Base-by-base conservation (phyloP, 2,329 filamentous ascomycete species). In the Colletotrichum chlorophyti region DNA sequence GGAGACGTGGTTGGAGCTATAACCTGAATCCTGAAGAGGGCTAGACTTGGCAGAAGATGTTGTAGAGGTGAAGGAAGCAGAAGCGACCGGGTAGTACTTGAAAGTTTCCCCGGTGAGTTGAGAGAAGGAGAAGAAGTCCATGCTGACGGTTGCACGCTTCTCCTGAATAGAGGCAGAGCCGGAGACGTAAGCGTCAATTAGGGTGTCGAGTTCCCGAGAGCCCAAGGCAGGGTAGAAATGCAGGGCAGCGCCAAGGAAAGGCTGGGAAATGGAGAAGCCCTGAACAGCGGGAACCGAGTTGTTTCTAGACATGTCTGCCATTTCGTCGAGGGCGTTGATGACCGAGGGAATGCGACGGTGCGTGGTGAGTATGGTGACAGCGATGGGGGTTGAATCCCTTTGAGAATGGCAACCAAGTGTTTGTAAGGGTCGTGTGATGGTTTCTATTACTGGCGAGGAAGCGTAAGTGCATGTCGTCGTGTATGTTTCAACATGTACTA, bases 181-280 rank as follows among this genome's bases (percentile, higher is more conserved):
- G 42, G 81, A 72, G 46, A 88, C 70, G 69, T 86, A 86, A 61
- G 79, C 77, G 69, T 85, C 74, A 65, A 89, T 79, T 69, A 88
- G 72, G 50, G 81, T 75, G 66, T 87, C 84, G 50, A 88, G 79
- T 70, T 91, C 81, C 73, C 83, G 65, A 60, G 82, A 77, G 68
- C 87, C 76, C 72, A 91, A 76, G 66, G 88, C 75, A 76, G 91
- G 82, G 70, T 87, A 73, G 81, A 91, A 86, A 73, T 91, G 77
- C 54, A 88, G 76, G 60, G 80, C 73, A 43, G 80, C 78, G 48
- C 85, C 85, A 52, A 85, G 75, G 45, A 76, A 70, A 38, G 83
- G 78, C 75, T 88, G 85, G 68, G 80, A 84, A 69, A 88, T 78
- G 59, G 83, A 85, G 71, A 86, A 86, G 54, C 82, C 82, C 72